These are phyloP conservation scores for Cornus kousa DNA, from an alignment of 148 eudicot species.

Conservation along the genomic window DNA sequence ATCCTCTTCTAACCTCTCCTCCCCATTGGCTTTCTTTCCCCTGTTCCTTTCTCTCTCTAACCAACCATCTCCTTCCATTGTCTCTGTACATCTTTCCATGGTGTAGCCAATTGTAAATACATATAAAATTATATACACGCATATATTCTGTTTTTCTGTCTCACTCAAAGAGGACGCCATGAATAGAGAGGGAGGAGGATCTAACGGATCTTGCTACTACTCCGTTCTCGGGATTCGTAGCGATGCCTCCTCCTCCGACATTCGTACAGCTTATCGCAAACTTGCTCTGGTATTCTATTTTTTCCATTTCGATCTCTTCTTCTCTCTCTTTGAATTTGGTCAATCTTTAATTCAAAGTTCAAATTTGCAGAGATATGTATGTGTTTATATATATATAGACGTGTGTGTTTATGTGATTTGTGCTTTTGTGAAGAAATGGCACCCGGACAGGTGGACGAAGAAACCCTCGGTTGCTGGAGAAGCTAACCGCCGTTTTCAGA, in stretches of 20 bases:
- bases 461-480: slow-evolving; percentile 62
- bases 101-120: background rate
- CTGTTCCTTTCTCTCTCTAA: background rate
- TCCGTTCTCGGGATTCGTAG: slow-evolving; percentile 70
- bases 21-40: background rate
- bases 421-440: slow-evolving; percentile 65
- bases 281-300: slow-evolving; percentile 66
- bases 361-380: too few relatives aligned
- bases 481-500: slow-evolving; percentile 76
- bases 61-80: background rate
- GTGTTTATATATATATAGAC: background rate
- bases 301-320: background rate
- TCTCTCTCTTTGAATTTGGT: background rate
- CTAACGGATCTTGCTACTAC: slow-evolving; percentile 57
- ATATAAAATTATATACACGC: too few relatives aligned
- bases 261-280: slow-evolving; percentile 81
- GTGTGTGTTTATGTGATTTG: background rate
- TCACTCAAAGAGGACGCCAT: slow-evolving; percentile 13
- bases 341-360: background rate
- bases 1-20: background rate
- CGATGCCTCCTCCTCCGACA: slow-evolving; percentile 66
- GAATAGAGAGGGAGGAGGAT: slow-evolving; percentile 49
- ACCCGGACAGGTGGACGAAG: slow-evolving; percentile 71
- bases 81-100: background rate
- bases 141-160: too few relatives aligned